Evolutionary conservation across 305 asterid genomes (phyloP), one percentile per base, ranked within the genome.

Genomic region (Rubia tinctorum): DNA sequence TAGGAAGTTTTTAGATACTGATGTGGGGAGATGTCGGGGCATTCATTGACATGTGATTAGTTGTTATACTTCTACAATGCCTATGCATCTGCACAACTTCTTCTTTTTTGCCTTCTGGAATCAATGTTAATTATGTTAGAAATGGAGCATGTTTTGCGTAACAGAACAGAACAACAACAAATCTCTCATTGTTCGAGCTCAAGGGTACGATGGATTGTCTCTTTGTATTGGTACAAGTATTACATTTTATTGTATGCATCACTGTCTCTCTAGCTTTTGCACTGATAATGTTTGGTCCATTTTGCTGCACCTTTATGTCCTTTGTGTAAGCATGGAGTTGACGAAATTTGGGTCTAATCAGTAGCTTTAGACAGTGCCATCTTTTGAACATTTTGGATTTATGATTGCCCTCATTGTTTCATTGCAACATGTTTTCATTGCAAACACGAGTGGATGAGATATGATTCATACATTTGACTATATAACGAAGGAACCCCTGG

Each of bases 41-140:
- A 68, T 66, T 74, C 73, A 65, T 76, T 77, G 77, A 73, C 70
- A 59, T 11, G 10, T 59, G 30, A 59, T 59, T 22, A 22, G 60
- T 59, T 20, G 68, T 77, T 76, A 78, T 76, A 77, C 81, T 81
- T 76, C 73, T 77, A 78, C 76, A 83, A 66, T 42, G 76, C 64
- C 66, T 53, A 67, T 70, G 30, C 65, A 60, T 42, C 58, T 64
- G 75, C 68, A 51, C 53, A 8, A 30, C 61, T 61, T 42, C 15
- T 27, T 67, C 11, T 70, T 65, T 78, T 59, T 55, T 34, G n/a
- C n/a, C 66, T 47, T 56, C 72, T 25, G 40, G 63, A 68, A 60
- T 68, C 27, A 25, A 25, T 53, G 34, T 39, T 30, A 27, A 12
- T 5, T 18, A 25, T 53, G 34, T 39, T 30, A 18, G 6, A 3